A percentile compares a stretch with the other conserved stretches of the same genome.
Conservation (phyloP, 805 yeast genomes). For the Lachancea nothofagi region DNA sequence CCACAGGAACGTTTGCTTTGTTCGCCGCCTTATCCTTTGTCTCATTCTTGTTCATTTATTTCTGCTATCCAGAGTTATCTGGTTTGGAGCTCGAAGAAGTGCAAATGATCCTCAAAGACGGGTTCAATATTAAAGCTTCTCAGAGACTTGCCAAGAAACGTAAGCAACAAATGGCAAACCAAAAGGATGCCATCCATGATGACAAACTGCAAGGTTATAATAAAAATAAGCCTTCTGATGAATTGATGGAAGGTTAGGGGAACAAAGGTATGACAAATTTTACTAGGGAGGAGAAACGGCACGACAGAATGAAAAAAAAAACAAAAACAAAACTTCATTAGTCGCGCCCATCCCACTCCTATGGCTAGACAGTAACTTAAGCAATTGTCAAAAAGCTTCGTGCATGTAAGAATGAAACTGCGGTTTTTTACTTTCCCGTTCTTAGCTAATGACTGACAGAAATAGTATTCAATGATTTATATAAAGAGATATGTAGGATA, state of each 20-base stretch:
- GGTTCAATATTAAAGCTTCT: conserved; percentile 76
- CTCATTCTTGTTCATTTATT: conserved; percentile 67
- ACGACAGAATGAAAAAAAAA: too few species aligned
- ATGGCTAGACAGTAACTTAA: too few species aligned
- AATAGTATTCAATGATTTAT: too few species aligned
- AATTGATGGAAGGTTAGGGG: conserved; percentile 9
- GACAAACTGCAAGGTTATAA: conserved; percentile 9
- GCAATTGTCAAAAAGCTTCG: not conserved
- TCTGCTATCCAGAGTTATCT: conserved; percentile 88
- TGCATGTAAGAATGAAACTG: not conserved
- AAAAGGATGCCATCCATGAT: conserved; percentile 3
- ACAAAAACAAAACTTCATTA: too few species aligned
- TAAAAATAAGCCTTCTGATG: conserved; percentile 13
- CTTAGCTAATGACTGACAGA: too few species aligned
- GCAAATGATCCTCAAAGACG: conserved; percentile 70
- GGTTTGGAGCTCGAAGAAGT: conserved; percentile 90
- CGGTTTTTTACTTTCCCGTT: too few species aligned
- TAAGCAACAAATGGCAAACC: conserved; percentile 25
- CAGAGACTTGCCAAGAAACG: conserved; percentile 47
- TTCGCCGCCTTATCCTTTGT: conserved; percentile 77
- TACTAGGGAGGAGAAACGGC: too few species aligned
- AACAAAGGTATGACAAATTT: too few species aligned
- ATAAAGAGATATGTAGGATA: too few species aligned
- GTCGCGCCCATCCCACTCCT: too few species aligned
- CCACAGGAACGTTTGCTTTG: conserved; percentile 89